A percentile compares a stretch with the other conserved stretches of the same genome.
These are phyloP conservation scores for Syzygium malaccense DNA, from an alignment of 441 rosid genomes.

Conservation along the genomic window DNA sequence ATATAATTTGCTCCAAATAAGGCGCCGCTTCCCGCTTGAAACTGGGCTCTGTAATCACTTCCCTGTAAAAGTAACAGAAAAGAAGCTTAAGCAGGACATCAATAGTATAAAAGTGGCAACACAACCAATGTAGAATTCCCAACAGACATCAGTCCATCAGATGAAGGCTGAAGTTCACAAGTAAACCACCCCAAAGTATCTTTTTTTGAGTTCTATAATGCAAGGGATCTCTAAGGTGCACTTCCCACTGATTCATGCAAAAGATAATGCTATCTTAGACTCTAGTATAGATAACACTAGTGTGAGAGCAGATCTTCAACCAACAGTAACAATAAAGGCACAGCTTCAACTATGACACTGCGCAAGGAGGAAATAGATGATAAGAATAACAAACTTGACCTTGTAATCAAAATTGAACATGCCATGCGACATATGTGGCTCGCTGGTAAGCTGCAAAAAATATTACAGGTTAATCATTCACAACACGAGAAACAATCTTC, in stretches of 20 bases:
- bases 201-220: background rate
- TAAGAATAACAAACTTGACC: conserved; percentile 27
- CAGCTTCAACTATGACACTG: background rate
- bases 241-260: background rate
- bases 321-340: background rate
- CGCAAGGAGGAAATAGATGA: background rate
- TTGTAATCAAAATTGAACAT: conserved; percentile 89
- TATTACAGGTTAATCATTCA: background rate
- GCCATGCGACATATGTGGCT: conserved; percentile 85
- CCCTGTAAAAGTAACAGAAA: conserved; percentile 40
- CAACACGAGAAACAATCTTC: background rate
- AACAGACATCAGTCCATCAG: background rate
- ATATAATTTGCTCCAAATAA: conserved; percentile 88
- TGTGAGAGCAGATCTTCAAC: background rate
- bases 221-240: background rate
- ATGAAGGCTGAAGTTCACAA: background rate
- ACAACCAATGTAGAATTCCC: background rate
- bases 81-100: background rate
- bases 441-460: conserved; percentile 62
- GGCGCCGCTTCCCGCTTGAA: conserved; percentile 81
- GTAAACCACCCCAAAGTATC: background rate
- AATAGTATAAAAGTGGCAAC: background rate
- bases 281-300: background rate
- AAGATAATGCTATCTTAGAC: background rate
- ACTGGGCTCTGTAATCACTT: conserved; percentile 70